Conservation (phyloP, 2,329 filamentous ascomycete genomes). For the Neoarthrinium moseri region DNA sequence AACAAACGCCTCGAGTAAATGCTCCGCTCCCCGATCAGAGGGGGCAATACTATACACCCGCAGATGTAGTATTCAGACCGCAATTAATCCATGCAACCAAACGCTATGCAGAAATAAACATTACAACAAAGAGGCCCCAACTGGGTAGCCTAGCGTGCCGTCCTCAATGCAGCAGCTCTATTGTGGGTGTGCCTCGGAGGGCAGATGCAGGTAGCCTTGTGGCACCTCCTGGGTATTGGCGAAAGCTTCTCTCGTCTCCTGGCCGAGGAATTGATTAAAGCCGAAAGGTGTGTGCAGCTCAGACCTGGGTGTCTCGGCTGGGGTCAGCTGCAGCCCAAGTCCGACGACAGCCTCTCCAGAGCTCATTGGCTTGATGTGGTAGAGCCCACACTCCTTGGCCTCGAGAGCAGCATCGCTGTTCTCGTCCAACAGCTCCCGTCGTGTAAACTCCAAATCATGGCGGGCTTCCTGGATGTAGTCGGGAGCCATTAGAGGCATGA, state of each 20-base stretch:
- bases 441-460: slow-evolving; percentile 64
- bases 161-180: neutral
- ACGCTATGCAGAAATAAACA: slow-evolving; percentile 11
- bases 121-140: slow-evolving; percentile 2
- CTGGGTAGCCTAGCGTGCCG: neutral
- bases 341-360: slow-evolving; percentile 36
- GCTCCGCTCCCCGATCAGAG: too few species aligned
- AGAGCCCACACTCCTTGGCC: slow-evolving; percentile 8
- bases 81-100: slow-evolving; percentile 7
- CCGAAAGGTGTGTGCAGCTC: slow-evolving; percentile 22
- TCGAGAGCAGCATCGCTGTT: slow-evolving; percentile 16
- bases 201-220: slow-evolving; percentile 22
- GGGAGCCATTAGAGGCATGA: slow-evolving; percentile 58
- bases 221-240: slow-evolving; percentile 15
- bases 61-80: too few species aligned
- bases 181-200: too few species aligned
- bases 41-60: too few species aligned
- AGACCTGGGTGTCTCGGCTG: slow-evolving; percentile 36
- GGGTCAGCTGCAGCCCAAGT: slow-evolving; percentile 39
- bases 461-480: slow-evolving; percentile 58
- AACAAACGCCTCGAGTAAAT: too few species aligned
- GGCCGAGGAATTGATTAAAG: slow-evolving; percentile 15
- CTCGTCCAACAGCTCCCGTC: slow-evolving; percentile 29
- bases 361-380: slow-evolving; percentile 33
- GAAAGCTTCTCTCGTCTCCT: slow-evolving; percentile 22